phyloP scores from a whole-genome alignment of 805 yeast genomes.

The Sugiyamaella americana region DNA sequence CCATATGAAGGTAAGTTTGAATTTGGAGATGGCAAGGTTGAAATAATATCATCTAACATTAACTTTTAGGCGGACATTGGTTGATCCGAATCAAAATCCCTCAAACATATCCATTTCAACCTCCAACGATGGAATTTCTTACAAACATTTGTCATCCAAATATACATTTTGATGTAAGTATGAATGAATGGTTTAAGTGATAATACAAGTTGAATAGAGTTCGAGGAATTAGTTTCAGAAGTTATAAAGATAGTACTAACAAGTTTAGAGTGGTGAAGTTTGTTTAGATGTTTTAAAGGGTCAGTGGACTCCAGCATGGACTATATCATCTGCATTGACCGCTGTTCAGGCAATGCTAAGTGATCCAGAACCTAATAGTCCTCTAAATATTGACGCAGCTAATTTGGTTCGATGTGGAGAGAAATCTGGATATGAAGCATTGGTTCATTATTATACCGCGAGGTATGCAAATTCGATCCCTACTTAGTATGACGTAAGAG shows the following conservation, averaged over 20 bases:
- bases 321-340: slow-evolving; percentile 31
- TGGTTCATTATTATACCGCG: slow-evolving; percentile 27
- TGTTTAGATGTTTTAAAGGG: slow-evolving; percentile 34
- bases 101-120: slow-evolving; percentile 41
- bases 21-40: too few species aligned
- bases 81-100: slow-evolving; percentile 37
- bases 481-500: too few species aligned
- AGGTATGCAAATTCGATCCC: slow-evolving; percentile 18
- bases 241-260: not conserved
- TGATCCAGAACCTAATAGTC: slow-evolving; percentile 35
- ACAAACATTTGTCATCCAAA: slow-evolving; percentile 34
- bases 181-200: not conserved
- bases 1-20: slow-evolving; percentile 34
- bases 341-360: slow-evolving; percentile 35
- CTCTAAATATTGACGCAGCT: slow-evolving; percentile 37
- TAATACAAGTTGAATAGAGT: too few species aligned
- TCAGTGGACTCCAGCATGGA: slow-evolving; percentile 39
- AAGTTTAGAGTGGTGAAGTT: slow-evolving; percentile 32
- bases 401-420: slow-evolving; percentile 31
- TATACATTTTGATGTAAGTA: slow-evolving; percentile 29
- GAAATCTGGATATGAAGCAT: slow-evolving; percentile 23
- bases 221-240: too few species aligned
- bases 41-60: too few species aligned
- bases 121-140: slow-evolving; percentile 43
- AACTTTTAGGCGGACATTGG: slow-evolving; percentile 45